Base-by-base conservation (phyloP, 805 yeast species). In the Saccharomycopsis lassenensis region DNA sequence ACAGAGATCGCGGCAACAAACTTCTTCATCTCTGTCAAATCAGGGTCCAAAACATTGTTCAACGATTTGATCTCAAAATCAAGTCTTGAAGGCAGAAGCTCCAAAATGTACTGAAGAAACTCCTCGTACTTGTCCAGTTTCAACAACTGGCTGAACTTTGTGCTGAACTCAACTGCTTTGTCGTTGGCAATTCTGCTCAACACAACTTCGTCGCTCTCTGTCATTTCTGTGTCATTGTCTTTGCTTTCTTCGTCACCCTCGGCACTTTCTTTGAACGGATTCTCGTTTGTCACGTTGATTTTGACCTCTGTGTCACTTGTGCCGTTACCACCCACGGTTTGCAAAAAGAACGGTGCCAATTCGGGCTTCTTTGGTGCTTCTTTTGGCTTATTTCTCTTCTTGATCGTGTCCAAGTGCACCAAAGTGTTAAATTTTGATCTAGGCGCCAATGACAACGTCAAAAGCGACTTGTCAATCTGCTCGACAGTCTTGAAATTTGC, bases 61-160 rank as follows among this genome's bases (percentile, higher is more conserved):
- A 91, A 56, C 2, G 95, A 79, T 49, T 93, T 74, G 40, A 91
- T 74, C 56, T 91, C 99, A 40, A 91, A 56, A 54, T 91, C 97
- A 18, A 85, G 67, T 2, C 70, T 58, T 1, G 95, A 66, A 4
- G 96, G 95, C 0, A 95, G 66, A 24, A 83, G 67, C 2, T 53
- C 51, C 7, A 74, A 61, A 22, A 91, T 53, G 48, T 62, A 69
- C 1, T 54, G 50, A 40, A 85, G 62, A 51, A 89, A 78, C 38
- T 75, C 67, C 0, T 43, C 45, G 3, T 29, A 25, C n/a, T 23
- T 16, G n/a, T 21, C 33, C 11, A 66, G 69, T 50, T 89, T 68
- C 29, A 86, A 60, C 29, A 69, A 54, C 41, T 59, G 68, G 2
- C 94, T 82, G 52, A 84, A 85, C 30, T 69, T 68, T 6, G 87